Percentiles rank a stretch among this genome's conserved stretches.
These are phyloP conservation scores for Cardiospermum halicacabum DNA, from an alignment of 345 rosid species.

Conservation along the genomic window DNA sequence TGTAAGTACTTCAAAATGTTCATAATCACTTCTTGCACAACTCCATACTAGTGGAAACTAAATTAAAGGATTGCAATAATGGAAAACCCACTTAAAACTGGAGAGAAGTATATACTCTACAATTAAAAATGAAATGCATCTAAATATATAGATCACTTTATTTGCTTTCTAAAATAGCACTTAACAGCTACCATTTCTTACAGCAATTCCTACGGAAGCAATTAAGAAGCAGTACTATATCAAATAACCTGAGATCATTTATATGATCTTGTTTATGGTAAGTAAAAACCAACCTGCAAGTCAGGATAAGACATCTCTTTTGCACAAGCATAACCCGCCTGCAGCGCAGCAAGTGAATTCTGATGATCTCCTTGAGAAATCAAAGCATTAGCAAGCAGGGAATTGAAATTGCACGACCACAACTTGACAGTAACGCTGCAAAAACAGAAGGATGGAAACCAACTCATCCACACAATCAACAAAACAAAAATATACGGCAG, in stretches of 20 bases:
- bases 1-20: not conserved
- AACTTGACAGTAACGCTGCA: slow-evolving; percentile 46
- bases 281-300: slow-evolving; percentile 49
- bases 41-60: not conserved
- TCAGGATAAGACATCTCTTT: slow-evolving; percentile 62
- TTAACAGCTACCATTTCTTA: not conserved
- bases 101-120: not conserved
- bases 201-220: not conserved
- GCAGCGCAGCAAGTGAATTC: slow-evolving; percentile 59
- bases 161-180: not conserved
- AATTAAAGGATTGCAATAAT: not conserved
- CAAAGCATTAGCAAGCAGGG: slow-evolving; percentile 89
- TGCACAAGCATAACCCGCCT: slow-evolving; percentile 60
- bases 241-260: not conserved
- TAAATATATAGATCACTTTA: not conserved
- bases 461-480: not conserved
- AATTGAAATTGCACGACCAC: slow-evolving; percentile 94
- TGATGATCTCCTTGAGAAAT: slow-evolving; percentile 76
- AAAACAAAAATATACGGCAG: no score
- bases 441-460: not conserved
- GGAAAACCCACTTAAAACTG: not conserved
- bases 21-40: not conserved
- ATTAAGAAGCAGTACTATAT: not conserved
- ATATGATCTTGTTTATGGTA: not conserved
- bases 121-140: not conserved